Percentiles rank a stretch among this genome's conserved stretches.
Conservation (phyloP, 768 basidiomycete species). For the Lactarius trivialis region DNA sequence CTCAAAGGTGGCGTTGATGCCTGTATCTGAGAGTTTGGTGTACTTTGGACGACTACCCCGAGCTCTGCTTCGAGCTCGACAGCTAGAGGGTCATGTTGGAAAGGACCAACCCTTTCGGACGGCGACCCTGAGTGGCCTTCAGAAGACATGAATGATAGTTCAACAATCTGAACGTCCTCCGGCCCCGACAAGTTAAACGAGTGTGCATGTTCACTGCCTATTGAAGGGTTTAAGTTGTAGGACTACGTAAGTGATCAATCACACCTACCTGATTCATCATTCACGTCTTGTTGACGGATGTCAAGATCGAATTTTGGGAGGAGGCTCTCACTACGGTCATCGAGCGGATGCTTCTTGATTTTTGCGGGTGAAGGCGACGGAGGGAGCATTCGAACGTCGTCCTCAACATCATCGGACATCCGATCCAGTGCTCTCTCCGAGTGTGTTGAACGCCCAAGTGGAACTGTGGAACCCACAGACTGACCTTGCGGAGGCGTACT, state of each 20-base stretch:
- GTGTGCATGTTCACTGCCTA: constrained; percentile 28
- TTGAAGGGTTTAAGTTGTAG: constrained; percentile 3
- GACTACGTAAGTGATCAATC: not conserved
- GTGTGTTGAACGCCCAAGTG: constrained; percentile 36
- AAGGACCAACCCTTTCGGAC: constrained; percentile 26
- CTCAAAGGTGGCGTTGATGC: constrained; percentile 20
- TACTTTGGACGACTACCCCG: constrained; percentile 9
- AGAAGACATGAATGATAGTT: constrained; percentile 27
- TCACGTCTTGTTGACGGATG: constrained; percentile 12
- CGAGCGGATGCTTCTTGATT: constrained; percentile 9
- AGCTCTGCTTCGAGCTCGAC: constrained; percentile 28
- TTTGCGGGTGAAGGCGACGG: constrained; percentile 45
- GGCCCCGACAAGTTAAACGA: constrained; percentile 24
- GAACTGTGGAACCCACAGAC: constrained; percentile 28
- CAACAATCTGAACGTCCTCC: constrained; percentile 30
- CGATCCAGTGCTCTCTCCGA: constrained; percentile 30
- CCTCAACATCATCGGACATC: constrained; percentile 30
- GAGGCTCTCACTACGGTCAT: constrained; percentile 28
- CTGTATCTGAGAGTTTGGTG: constrained; percentile 14
- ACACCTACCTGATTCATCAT: constrained; percentile 9
- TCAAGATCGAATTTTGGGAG: constrained; percentile 33
- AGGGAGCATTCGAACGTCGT: constrained; percentile 40
- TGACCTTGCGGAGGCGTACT: constrained; percentile 20
- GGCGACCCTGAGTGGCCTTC: constrained; percentile 17
- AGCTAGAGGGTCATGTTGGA: constrained; percentile 34